Percentiles rank a stretch among this genome's conserved stretches.
phyloP scores from a whole-genome alignment of 352 stramenopile genomes.

The Elongisporangium prolatum region DNA sequence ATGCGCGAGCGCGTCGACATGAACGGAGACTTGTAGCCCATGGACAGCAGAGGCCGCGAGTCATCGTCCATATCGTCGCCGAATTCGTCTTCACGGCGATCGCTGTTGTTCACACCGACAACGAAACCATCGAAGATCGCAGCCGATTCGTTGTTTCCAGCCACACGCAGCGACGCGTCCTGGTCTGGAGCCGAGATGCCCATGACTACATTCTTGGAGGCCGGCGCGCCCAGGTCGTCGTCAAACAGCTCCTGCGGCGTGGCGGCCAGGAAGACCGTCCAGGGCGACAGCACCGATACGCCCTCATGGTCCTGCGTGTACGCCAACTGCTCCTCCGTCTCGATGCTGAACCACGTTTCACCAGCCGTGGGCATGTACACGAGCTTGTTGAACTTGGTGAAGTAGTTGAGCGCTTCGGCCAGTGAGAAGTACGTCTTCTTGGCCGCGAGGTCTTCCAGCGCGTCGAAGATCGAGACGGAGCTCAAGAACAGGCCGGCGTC shows the following conservation, averaged over 20 bases:
- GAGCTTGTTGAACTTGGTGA: constrained; percentile 61
- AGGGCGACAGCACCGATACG: constrained; percentile 58
- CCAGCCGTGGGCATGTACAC: constrained; percentile 59
- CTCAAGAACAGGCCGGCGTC: constrained; percentile 73
- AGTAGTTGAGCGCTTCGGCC: constrained; percentile 63
- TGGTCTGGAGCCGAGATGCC: constrained; percentile 54
- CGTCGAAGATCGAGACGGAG: constrained; percentile 62
- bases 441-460: constrained; percentile 48
- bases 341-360: constrained; percentile 81
- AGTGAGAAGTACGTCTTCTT: constrained; percentile 75
- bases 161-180: constrained; percentile 62
- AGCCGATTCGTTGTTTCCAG: constrained; percentile 43
- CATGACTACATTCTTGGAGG: constrained; percentile 78
- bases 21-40: constrained; percentile 32
- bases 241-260: constrained; percentile 28
- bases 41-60: constrained; percentile 37
- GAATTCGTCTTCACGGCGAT: constrained; percentile 22
- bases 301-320: constrained; percentile 74
- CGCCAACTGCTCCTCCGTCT: constrained; percentile 75
- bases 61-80: constrained; percentile 24
- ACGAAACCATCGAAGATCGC: constrained; percentile 69
- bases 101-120: constrained; percentile 42
- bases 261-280: constrained; percentile 72
- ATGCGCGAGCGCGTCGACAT: constrained; percentile 45
- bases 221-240: constrained; percentile 5